Evolutionary conservation across 768 basidiomycete species (phyloP).

Genomic region (Podaxis pistillaris): DNA sequence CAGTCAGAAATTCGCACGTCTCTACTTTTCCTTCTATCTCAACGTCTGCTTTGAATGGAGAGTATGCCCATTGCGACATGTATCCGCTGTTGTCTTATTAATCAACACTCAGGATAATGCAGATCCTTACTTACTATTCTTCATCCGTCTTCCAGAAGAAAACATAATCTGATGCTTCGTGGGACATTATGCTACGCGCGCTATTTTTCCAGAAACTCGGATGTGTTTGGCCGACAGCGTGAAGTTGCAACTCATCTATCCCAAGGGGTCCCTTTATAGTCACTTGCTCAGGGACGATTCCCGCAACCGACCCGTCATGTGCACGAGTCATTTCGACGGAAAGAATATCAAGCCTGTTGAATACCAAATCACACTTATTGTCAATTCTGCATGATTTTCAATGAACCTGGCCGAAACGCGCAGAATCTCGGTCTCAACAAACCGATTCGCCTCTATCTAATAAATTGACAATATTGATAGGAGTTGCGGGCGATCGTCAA

Average conservation of each 20-base stretch:
- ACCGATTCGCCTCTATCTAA: no score
- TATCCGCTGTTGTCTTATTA: constrained; percentile 33
- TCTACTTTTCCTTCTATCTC: constrained; percentile 29
- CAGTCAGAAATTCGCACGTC: constrained; percentile 39
- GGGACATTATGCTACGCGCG: constrained; percentile 8
- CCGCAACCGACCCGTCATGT: not conserved
- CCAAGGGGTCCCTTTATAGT: not conserved
- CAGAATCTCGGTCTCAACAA: no score
- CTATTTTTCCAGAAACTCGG: not conserved
- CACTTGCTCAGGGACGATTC: not conserved
- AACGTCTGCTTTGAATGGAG: constrained; percentile 41
- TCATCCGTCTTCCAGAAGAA: constrained; percentile 48
- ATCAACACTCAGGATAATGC: not conserved
- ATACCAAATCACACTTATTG: not conserved
- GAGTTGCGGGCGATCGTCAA: no score
- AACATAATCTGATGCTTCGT: constrained; percentile 32
- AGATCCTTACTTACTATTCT: constrained; percentile 32
- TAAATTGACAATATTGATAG: no score
- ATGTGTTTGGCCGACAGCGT: not conserved
- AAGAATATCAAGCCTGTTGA: not conserved
- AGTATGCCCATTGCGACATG: constrained; percentile 49
- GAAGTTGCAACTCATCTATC: not conserved
- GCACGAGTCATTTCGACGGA: not conserved
- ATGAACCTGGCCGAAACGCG: no score
- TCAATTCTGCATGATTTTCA: no score